Evolutionary conservation across 768 basidiomycete species (phyloP), one percentile per base, ranked within the genome.

Genomic region (Hygrophorus russula): DNA sequence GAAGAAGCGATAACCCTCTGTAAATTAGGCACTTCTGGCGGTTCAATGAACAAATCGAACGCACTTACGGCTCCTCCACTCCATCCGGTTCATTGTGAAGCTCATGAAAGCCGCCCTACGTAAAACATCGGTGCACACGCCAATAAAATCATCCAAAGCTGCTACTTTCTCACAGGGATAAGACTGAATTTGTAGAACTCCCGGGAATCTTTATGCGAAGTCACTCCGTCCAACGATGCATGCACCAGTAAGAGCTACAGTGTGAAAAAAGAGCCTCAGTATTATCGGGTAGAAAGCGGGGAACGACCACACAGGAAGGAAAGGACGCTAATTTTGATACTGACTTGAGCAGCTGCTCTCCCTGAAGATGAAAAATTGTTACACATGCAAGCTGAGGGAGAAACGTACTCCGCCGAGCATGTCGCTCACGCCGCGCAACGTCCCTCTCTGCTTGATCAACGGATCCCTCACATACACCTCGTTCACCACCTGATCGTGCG

Each of bases 1-100:
- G n/a, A n/a, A n/a, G n/a, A n/a, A n/a, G n/a, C n/a, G n/a, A n/a
- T n/a, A n/a, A n/a, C n/a, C n/a, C n/a, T n/a, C n/a, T n/a, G n/a
- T n/a, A n/a, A n/a, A n/a, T n/a, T n/a, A n/a, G n/a, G n/a, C n/a
- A n/a, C n/a, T n/a, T n/a, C n/a, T n/a, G n/a, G n/a, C n/a, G n/a
- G n/a, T n/a, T n/a, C n/a, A n/a, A n/a, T n/a, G n/a, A n/a, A n/a
- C n/a, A n/a, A n/a, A n/a, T n/a, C n/a, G n/a, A n/a, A n/a, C n/a
- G n/a, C n/a, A n/a, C n/a, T n/a, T n/a, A n/a, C n/a, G n/a, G 71
- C 46, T 84, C 78, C 49, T 73, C 70, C n/a, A 84, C 73, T 1
- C 76, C 79, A 36, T 76, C 66, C 0, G 80, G 75, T 53, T 89
- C 85, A 46, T 83, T 80, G 18, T 80, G 76, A 14, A 89, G 64